Conservation (phyloP, 2,329 filamentous ascomycete genomes). For the Gaeumannomyces sp. region DNA sequence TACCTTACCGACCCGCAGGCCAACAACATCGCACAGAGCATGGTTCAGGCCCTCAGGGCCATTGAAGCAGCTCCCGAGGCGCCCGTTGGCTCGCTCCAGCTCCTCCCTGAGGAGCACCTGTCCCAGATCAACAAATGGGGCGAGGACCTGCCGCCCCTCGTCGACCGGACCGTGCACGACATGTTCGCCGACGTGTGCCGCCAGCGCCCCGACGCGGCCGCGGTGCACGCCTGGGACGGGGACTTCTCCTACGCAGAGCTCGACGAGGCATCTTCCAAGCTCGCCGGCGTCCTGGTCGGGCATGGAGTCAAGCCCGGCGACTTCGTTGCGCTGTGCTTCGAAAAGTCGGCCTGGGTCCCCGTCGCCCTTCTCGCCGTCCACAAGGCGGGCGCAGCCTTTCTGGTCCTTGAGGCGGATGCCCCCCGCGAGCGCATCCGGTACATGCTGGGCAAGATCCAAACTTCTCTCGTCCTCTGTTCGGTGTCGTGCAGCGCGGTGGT, state of each 20-base stretch:
- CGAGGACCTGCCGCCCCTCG: constrained; percentile 7
- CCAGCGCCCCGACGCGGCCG: constrained; percentile 19
- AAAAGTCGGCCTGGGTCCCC: constrained; percentile 19
- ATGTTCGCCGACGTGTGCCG: background rate
- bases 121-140: background rate
- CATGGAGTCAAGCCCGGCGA: constrained; percentile 15
- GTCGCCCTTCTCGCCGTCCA: constrained; percentile 19
- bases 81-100: background rate
- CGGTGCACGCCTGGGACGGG: constrained; percentile 25
- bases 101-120: background rate
- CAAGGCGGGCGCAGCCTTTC: constrained; percentile 21
- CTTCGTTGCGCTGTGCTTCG: constrained; percentile 17
- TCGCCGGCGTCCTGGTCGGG: background rate
- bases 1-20: too few relatives aligned
- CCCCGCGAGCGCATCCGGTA: constrained; percentile 14
- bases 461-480: too few relatives aligned
- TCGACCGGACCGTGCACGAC: constrained; percentile 6
- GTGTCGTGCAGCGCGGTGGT: background rate
- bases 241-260: constrained; percentile 25
- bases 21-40: background rate
- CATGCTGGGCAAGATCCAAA: constrained; percentile 6
- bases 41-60: background rate
- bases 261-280: constrained; percentile 31
- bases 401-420: constrained; percentile 15
- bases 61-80: background rate